Base-by-base conservation (phyloP, 352 stramenopile species). In the Aphanomyces stellatus region DNA sequence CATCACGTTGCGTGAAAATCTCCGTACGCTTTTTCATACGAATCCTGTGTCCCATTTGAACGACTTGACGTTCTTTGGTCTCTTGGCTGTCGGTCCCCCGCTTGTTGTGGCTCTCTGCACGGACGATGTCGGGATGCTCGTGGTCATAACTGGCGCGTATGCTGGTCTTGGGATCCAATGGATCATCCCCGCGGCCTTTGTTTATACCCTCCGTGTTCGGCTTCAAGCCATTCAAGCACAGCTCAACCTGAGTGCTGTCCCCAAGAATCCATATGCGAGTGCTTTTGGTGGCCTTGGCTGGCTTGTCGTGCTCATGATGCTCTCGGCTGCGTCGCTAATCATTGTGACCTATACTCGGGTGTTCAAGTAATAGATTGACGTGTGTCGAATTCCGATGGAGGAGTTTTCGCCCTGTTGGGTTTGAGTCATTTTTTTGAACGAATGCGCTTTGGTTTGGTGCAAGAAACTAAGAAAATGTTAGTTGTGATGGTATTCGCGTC, bases 81-180 rank as follows among this genome's bases (percentile, higher is more conserved):
- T 94, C 24, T 64, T 86, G 46, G 84, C 85, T 34, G 72, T 92
- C 73, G 72, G 91, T 46, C 85, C 85, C 27, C 84, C 85, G 51
- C 79, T 92, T 57, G 65, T 90, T 8, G 80, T 94, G 25, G 85
- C 85, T 42, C 87, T 94, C 73, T 92, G 88, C 72, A 94, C 85
- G 2, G 85, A 94, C 46, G 85, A 94, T 75, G 85, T 94, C 69
- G 90, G 83, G 28, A 91, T 92, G 82, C 79, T 94, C 34, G 84
- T 94, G 49, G 82, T 83, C 53, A 90, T 91, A 70, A 94, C 85
- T 6, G 85, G 85, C 60, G 81, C 84, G 5, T 94, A 94, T 70
- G 85, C 85, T 3, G 85, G 85, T 8, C 77, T 94, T 53, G 82
- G 83, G 66, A 94, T 94, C 64, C 85, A 90, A 83, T 93, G 85